Base-by-base conservation (phyloP, 768 basidiomycete genomes). In the Lanmaoa pseudosensibilis region DNA sequence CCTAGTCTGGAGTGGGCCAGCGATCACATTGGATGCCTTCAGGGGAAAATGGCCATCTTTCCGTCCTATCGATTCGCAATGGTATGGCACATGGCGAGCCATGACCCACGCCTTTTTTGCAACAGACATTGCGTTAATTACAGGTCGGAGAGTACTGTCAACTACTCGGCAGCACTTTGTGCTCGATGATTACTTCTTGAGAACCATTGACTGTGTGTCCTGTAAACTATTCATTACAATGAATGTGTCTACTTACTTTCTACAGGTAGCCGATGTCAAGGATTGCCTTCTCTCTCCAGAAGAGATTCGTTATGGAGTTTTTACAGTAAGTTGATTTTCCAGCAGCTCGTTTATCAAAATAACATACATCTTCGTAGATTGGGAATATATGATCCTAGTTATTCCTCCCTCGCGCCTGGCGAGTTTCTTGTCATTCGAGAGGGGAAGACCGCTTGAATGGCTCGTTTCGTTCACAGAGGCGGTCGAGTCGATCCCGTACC, bases 251-350 rank as follows among this genome's bases (percentile, higher is more conserved):
- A 46, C 40, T 11, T 39, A 18, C 4, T 32, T 19, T 32, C 18
- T 45, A 41, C 10, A 61, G 58, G 56, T 48, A 40, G 19, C 37
- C 39, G 39, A 18, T 55, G 58, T 30, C 49, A 64, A 50, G 63
- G 33, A 50, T 41, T 43, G 37, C 38, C 62, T 39, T 50, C 27
- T 36, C 30, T 23, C 52, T 23, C 70, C 57, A 32, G 43, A 30
- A 9, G n/a, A 52, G 11, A 62, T 65, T 37, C 34, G 49, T 59
- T 75, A 2, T 65, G 68, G 57, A 70, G 69, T 16, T 23, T 44
- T 49, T 58, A 55, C 19, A 75, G 74, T 74, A 47, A 59, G 74
- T 60, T 21, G 41, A 33, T 11, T 13, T 40, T 37, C 3, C 25
- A 15, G 13, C 1, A 34, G 34, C 1, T 46, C 27, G 6, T 53